Percentiles rank a stretch among this genome's conserved stretches.
These are phyloP conservation scores for Panus rudis DNA, from an alignment of 768 basidiomycete genomes.

Conservation along the genomic window DNA sequence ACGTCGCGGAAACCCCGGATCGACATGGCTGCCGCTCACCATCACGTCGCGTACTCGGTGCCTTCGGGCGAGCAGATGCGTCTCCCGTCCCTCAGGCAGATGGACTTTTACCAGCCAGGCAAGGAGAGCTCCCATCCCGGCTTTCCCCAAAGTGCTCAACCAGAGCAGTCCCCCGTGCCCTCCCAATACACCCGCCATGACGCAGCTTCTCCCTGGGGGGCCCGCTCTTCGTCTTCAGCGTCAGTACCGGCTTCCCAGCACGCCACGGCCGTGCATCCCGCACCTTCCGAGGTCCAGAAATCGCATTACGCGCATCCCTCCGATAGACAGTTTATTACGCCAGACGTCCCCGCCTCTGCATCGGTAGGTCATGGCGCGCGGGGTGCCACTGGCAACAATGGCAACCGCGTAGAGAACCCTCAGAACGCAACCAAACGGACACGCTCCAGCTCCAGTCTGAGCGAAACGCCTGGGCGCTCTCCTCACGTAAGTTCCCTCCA, in stretches of 20 bases:
- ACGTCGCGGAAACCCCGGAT: too few relatives aligned
- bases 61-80: too few relatives aligned
- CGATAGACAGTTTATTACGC: constrained; percentile 44
- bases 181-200: constrained; percentile 27
- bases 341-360: constrained; percentile 39
- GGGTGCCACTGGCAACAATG: constrained; percentile 14
- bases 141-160: too few relatives aligned
- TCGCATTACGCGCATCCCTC: constrained; percentile 32
- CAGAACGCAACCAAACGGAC: constrained; percentile 30
- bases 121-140: constrained; percentile 29
- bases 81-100: constrained; percentile 66
- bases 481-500: constrained; percentile 39
- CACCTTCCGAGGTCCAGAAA: constrained; percentile 19
- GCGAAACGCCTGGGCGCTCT: constrained; percentile 40
- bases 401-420: constrained; percentile 17
- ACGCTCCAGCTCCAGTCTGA: constrained; percentile 31
- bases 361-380: background rate
- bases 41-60: constrained; percentile 32
- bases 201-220: constrained; percentile 17
- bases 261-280: constrained; percentile 15
- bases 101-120: constrained; percentile 50
- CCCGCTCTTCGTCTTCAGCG: constrained; percentile 13
- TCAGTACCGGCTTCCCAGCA: constrained; percentile 15
- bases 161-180: constrained; percentile 24
- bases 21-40: constrained; percentile 47